Percentiles rank a stretch among this genome's conserved stretches.
These are phyloP conservation scores for Lecanicillium sp. DNA, from an alignment of 2,329 filamentous ascomycete genomes.

Conservation along the genomic window DNA sequence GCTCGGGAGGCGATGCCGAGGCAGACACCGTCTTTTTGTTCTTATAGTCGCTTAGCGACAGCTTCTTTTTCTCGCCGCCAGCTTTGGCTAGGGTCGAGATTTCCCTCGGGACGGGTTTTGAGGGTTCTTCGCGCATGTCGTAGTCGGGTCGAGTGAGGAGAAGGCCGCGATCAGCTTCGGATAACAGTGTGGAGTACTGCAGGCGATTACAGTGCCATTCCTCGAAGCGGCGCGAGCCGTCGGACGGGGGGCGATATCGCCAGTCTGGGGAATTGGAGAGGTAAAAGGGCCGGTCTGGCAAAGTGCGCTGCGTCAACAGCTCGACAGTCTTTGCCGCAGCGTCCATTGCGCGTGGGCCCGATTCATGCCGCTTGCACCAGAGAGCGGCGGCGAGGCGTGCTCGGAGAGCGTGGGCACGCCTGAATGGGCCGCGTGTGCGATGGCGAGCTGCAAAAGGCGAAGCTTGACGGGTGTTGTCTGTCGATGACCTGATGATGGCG, in stretches of 20 bases:
- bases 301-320: constrained; percentile 41
- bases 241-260: constrained; percentile 36
- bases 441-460: no score
- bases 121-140: constrained; percentile 46
- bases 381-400: constrained; percentile 15
- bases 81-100: constrained; percentile 29
- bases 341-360: constrained; percentile 42
- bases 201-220: constrained; percentile 41
- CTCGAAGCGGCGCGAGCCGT: constrained; percentile 31
- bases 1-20: constrained; percentile 28
- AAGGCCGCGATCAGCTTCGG: constrained; percentile 49
- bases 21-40: constrained; percentile 36
- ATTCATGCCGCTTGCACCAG: constrained; percentile 21
- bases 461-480: no score
- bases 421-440: no score
- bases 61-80: constrained; percentile 43
- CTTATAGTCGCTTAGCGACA: constrained; percentile 52
- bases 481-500: no score
- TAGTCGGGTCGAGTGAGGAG: constrained; percentile 49
- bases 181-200: constrained; percentile 50
- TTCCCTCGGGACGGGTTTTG: constrained; percentile 28
- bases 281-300: constrained; percentile 45
- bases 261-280: constrained; percentile 40
- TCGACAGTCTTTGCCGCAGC: constrained; percentile 49
- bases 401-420: constrained; percentile 11